Evolutionary conservation across 2,329 filamentous ascomycete species (phyloP).

Genomic region (Mycosphaerella sp.): DNA sequence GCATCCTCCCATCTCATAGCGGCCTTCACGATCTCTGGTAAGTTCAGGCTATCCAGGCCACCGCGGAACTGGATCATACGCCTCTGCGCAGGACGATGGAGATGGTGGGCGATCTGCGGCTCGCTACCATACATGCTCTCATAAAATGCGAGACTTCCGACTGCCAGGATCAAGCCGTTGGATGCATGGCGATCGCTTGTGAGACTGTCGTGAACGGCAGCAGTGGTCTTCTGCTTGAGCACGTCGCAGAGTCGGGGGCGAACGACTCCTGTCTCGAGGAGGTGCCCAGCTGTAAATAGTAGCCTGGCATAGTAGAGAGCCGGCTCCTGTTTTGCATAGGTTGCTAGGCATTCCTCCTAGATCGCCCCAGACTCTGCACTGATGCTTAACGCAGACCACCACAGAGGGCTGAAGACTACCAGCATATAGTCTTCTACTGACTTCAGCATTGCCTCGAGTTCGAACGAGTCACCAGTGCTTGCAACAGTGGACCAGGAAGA

Average conservation of each 20-base stretch:
- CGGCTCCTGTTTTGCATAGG: slow-evolving; percentile 29
- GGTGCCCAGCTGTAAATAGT: slow-evolving; percentile 30
- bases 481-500: background rate
- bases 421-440: slow-evolving; percentile 34
- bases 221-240: slow-evolving; percentile 28
- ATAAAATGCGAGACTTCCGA: slow-evolving; percentile 32
- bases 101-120: slow-evolving; percentile 21
- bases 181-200: slow-evolving; percentile 19
- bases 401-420: slow-evolving; percentile 31
- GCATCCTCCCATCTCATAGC: slow-evolving; percentile 31
- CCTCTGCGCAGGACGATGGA: slow-evolving; percentile 32
- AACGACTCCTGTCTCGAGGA: slow-evolving; percentile 24
- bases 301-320: slow-evolving; percentile 32
- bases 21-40: slow-evolving; percentile 31
- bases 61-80: slow-evolving; percentile 32
- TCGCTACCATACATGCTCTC: slow-evolving; percentile 32
- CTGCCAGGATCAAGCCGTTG: slow-evolving; percentile 27
- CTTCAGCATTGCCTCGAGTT: slow-evolving; percentile 28
- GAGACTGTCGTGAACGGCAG: slow-evolving; percentile 26
- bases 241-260: slow-evolving; percentile 20
- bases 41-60: slow-evolving; percentile 27
- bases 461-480: slow-evolving; percentile 27
- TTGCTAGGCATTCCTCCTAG: slow-evolving; percentile 32
- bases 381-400: slow-evolving; percentile 31
- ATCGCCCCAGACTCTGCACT: slow-evolving; percentile 23